Base-by-base conservation (phyloP, 2,329 filamentous ascomycete species). In the Botrytis fabae region DNA sequence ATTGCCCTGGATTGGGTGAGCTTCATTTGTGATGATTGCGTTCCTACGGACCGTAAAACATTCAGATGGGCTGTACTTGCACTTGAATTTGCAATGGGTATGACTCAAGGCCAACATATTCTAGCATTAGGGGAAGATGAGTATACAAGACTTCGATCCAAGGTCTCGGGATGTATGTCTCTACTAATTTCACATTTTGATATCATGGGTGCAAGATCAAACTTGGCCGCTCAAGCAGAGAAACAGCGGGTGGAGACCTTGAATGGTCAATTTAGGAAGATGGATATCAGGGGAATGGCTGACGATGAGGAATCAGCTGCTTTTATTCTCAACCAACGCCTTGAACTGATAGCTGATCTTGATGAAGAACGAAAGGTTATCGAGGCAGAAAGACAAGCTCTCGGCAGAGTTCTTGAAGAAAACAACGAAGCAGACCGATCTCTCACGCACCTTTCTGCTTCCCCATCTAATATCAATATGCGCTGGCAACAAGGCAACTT, bases 401-500 rank as follows among this genome's bases (percentile, higher is more conserved):
- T 98, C 51, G 96, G 96, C 73, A 89, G 93, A 68, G 96, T 99
- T 32, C 85, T 99, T 75, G 96, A 99, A 84, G 94, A 94, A 74
- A 95, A 92, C 71, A 98, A 97, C 81, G 96, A 98, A 83, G 95
- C 97, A 20, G 96, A 99, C 82, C 92, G 95, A 70, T 98, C 95
- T 42, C 88, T 99, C 59, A 97, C 95, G 1, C 97, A 95, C 80
- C 89, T 99, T 28, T 98, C 95, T 3, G 96, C 95, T 0, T 97
- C 94, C 59, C 94, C 95, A 22, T 97, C 94, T 35, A 98, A 98
- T 80, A 93, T 98, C 73, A 97, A 93, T 62, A 90, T 98, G 84
- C 91, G 96, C 76, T 99, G 96, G 96, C 96, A 98, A 82, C 96
- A 98, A 85, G 96, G 96, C n/a, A 94, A 97, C 79, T 99, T 97